Base-by-base conservation (phyloP, 2,329 filamentous ascomycete species). In the Ascosphaera apis region DNA sequence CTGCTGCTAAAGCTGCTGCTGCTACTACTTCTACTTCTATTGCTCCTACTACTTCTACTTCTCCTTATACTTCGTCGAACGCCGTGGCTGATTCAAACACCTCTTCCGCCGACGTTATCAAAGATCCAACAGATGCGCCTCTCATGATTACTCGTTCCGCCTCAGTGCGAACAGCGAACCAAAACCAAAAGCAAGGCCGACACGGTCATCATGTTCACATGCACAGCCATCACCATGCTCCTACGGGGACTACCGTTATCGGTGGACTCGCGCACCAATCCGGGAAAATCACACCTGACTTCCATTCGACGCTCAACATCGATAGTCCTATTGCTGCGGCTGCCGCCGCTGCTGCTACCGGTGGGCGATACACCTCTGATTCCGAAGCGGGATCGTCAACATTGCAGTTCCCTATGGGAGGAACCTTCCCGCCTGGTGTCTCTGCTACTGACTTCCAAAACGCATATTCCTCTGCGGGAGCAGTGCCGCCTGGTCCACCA, bases 181-280 rank as follows among this genome's bases (percentile, higher is more conserved):
- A 28, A 13, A 13, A 8, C 25, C 9, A 8, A 8, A 28, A 28
- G 9, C 16, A 43, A 51, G 25, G 25, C 25, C 25, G 25, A 8
- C 25, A 28, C 13, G 25, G 25, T 13, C 9, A 13, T 13, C 9
- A 8, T 9, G 13, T 28, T 13, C 25, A 28, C 25, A 8, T 9
- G 9, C 25, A 28, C 25, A 28, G 25, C 13, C 37, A 53, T 45
- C 37, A 50, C 57, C 38, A 41, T 13, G 33, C 32, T 23, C 18
- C 19, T 15, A 32, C 18, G 12, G 32, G 25, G 7, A 13, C 31
- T 33, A 33, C 35, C 7, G 56, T 58, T 28, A 55, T 62, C 43
- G 66, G 62, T 35, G 80, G 79, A 15, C 61, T 86, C 39, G 65
- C 63, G 32, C 72, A 74, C 52, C 80, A 82, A 43, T 74, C 79